Evolutionary conservation across 2,329 filamentous ascomycete species (phyloP).

Genomic region (Catunica adiposa): DNA sequence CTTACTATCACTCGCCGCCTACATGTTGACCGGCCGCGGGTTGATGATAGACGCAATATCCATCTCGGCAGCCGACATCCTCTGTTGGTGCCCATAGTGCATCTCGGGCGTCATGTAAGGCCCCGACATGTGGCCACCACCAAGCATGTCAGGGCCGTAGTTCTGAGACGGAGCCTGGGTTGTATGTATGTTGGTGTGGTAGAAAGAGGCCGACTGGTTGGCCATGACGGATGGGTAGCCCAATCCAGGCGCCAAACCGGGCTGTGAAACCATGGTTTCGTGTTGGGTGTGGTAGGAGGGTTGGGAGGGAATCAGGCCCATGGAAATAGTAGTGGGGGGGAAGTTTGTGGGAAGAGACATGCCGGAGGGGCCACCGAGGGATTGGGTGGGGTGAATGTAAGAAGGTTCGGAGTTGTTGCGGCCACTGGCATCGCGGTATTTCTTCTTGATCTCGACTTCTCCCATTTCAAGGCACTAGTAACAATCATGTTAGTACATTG

Average conservation of each 20-base stretch:
- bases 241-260: background rate
- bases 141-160: slow-evolving; percentile 1
- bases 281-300: background rate
- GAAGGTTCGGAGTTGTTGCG: background rate
- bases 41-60: slow-evolving; percentile 44
- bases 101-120: slow-evolving; percentile 20
- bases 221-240: background rate
- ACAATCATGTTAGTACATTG: slow-evolving; percentile 7
- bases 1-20: background rate
- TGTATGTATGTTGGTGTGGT: background rate
- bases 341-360: slow-evolving; percentile 14
- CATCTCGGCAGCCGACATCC: slow-evolving; percentile 42
- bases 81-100: slow-evolving; percentile 7
- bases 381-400: background rate
- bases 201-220: background rate
- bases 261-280: slow-evolving; percentile 2
- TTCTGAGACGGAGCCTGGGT: background rate
- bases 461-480: slow-evolving; percentile 14
- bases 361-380: background rate
- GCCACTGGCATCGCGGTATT: slow-evolving; percentile 8
- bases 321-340: slow-evolving; percentile 17
- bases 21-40: slow-evolving; percentile 18
- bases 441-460: slow-evolving; percentile 13
- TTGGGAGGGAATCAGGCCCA: slow-evolving; percentile 10
- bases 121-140: background rate